Percentiles rank a stretch among this genome's conserved stretches.
These are phyloP conservation scores for Exserohilum rostratum DNA, from an alignment of 2,329 filamentous ascomycete species.

Conservation along the genomic window DNA sequence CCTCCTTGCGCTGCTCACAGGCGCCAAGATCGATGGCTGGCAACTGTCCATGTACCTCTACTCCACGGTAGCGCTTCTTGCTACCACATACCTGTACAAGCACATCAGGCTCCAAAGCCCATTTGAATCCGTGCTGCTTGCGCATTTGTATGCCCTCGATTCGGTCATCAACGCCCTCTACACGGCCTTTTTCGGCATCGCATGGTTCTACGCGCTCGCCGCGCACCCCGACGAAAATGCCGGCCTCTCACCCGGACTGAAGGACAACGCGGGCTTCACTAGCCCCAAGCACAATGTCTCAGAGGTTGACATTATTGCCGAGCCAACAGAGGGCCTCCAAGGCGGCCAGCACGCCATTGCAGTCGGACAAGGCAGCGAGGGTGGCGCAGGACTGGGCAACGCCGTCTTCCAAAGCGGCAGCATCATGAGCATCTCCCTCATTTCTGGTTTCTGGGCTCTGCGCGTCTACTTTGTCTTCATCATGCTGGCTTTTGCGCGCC, in stretches of 20 bases:
- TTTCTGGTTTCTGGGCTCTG: constrained; percentile 74
- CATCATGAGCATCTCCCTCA: constrained; percentile 78
- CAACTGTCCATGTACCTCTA: constrained; percentile 94
- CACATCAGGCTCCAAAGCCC: constrained; percentile 81
- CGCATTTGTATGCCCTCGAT: constrained; percentile 85
- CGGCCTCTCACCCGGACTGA: constrained; percentile 60
- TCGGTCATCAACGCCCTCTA: constrained; percentile 81
- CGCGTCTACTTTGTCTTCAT: constrained; percentile 84
- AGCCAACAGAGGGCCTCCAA: constrained; percentile 53
- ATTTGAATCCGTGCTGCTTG: constrained; percentile 78
- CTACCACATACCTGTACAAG: constrained; percentile 73
- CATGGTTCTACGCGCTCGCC: constrained; percentile 82
- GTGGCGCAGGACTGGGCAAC: constrained; percentile 61
- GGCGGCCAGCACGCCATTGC: constrained; percentile 62
- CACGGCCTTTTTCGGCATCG: constrained; percentile 79
- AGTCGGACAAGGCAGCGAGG: constrained; percentile 48
- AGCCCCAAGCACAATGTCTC: constrained; percentile 66
- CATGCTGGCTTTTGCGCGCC: constrained; percentile 80
- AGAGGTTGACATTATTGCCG: constrained; percentile 60
- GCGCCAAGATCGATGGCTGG: constrained; percentile 78
- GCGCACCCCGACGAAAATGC: constrained; percentile 55
- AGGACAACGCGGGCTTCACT: constrained; percentile 69
- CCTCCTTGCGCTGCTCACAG: constrained; percentile 84
- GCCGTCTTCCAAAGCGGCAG: constrained; percentile 69
- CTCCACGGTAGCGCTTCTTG: constrained; percentile 72